A percentile compares a stretch with the other conserved stretches of the same genome.
Conservation (phyloP, 768 basidiomycete species). For the Filobasidium floriforme region DNA sequence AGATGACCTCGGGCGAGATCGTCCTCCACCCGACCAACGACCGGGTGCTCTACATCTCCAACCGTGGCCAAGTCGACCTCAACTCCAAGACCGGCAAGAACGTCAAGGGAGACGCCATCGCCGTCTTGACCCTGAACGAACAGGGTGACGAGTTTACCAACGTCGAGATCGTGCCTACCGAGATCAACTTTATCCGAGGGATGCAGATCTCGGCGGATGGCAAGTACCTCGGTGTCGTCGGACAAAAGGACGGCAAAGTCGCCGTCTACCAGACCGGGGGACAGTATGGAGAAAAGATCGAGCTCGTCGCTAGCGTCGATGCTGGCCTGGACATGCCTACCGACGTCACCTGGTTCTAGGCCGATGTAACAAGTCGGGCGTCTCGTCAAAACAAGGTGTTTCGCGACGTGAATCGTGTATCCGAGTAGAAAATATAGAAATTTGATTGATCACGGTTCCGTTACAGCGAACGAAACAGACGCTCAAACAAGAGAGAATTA, state of each 20-base stretch:
- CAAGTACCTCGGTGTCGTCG: constrained; percentile 37
- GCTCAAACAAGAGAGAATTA: too few species aligned
- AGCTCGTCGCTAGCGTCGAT: constrained; percentile 37
- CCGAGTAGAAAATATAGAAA: too few species aligned
- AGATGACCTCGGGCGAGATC: constrained; percentile 39
- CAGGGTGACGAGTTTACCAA: constrained; percentile 24
- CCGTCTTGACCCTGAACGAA: constrained; percentile 32
- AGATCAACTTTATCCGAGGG: constrained; percentile 35
- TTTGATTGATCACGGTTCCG: too few species aligned
- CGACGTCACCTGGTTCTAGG: constrained; percentile 17
- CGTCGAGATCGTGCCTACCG: constrained; percentile 38
- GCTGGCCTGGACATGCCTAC: constrained; percentile 14
- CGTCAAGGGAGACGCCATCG: constrained; percentile 37
- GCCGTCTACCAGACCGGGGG: constrained; percentile 37
- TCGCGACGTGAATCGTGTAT: too few species aligned
- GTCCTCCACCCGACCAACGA: constrained; percentile 29
- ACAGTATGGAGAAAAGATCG: constrained; percentile 35
- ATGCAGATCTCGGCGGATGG: constrained; percentile 40
- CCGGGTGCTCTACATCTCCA: constrained; percentile 38
- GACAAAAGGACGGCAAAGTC: constrained; percentile 38
- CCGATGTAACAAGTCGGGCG: not conserved
- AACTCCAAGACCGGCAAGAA: constrained; percentile 23
- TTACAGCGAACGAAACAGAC: too few species aligned
- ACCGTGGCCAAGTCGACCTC: constrained; percentile 37
- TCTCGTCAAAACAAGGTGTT: too few species aligned